Evolutionary conservation across 805 yeast genomes (phyloP), one percentile per base, ranked within the genome.

Genomic region (Starmerella sp.): DNA sequence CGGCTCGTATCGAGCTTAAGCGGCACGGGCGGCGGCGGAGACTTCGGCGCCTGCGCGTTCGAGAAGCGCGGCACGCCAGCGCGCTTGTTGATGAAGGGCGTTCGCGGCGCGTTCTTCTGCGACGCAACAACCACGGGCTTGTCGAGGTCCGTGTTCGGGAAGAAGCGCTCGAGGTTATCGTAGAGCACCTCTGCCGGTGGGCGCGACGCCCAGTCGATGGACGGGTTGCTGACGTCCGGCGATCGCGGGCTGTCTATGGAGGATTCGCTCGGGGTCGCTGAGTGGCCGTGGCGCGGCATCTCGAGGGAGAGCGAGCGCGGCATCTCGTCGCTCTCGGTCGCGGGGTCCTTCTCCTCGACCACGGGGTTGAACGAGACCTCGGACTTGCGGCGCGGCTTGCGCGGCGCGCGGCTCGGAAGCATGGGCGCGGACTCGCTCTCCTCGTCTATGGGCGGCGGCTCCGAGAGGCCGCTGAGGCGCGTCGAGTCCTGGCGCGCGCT

Each of bases 111-210:
- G 39, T 53, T 28, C 22, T 36, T 41, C 41, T 85, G 95, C 14
- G 22, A 45, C 85, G 95, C 31, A 6, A 52, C 52, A 29, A 91
- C 79, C 36, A 93, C 87, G 2, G 97, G 95, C 63, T 84, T 85
- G 66, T 93, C 99, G 57, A 93, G 75, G 69, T 91, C 91, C 0
- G 97, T 82, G 62, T 85, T 78, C 0, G 98, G 98, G 74, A 93
- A 93, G 67, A 86, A 93, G 64, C 80, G 79, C 62, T 93, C 99
- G 58, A 93, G 77, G 63, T 93, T 90, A 54, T 88, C 87, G 66
- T 90, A 93, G 34, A 93, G 84, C 43, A 86, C 95, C 65, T 91
- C 97, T 0, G 95, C 84, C 0, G 97, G 89, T 2, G 99, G 99
- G 66, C 99, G 80, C 14, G 93, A 83, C 7, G 84, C 82, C 87